Conservation (phyloP, 2,329 filamentous ascomycete species). For the Leptodontidium sp. region DNA sequence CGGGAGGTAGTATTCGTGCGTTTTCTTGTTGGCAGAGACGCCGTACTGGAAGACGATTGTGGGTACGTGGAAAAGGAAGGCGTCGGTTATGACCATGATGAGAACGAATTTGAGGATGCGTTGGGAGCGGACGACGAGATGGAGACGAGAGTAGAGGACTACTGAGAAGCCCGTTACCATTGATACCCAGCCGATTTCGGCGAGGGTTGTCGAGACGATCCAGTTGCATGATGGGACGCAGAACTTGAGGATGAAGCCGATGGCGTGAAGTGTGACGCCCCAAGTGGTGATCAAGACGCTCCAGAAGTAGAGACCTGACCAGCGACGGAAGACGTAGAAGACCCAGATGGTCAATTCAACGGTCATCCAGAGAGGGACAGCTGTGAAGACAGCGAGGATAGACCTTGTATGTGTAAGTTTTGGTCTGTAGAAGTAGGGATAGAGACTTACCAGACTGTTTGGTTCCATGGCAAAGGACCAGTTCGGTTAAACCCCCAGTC, state of each 20-base stretch:
- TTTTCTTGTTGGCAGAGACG: slow-evolving; percentile 14
- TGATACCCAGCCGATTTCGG: slow-evolving; percentile 53
- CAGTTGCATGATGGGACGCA: slow-evolving; percentile 19
- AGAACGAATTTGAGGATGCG: slow-evolving; percentile 52
- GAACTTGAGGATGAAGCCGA: slow-evolving; percentile 13
- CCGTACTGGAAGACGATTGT: slow-evolving; percentile 16
- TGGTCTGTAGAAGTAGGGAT: not conserved
- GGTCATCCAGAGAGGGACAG: slow-evolving; percentile 6
- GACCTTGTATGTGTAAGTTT: slow-evolving; percentile 9
- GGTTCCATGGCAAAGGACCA: slow-evolving; percentile 13
- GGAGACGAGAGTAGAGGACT: slow-evolving; percentile 57
- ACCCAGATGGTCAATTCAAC: slow-evolving; percentile 14
- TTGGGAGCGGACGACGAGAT: slow-evolving; percentile 53
- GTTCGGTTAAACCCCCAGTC: slow-evolving; percentile 10
- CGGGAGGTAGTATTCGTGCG: not conserved
- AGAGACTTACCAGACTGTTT: slow-evolving; percentile 13
- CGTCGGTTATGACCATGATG: slow-evolving; percentile 56
- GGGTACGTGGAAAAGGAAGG: slow-evolving; percentile 28
- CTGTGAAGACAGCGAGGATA: slow-evolving; percentile 14
- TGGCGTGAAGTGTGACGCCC: slow-evolving; percentile 7
- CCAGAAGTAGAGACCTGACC: slow-evolving; percentile 14
- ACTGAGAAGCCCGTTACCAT: slow-evolving; percentile 51
- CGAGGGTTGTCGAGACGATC: slow-evolving; percentile 4
- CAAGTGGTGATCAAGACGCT: slow-evolving; percentile 5
- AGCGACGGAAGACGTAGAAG: slow-evolving; percentile 17